A percentile compares a stretch with the other conserved stretches of the same genome.
phyloP scores from a whole-genome alignment of 2,329 filamentous ascomycete genomes.

The Exophiala phaeomuriformis region DNA sequence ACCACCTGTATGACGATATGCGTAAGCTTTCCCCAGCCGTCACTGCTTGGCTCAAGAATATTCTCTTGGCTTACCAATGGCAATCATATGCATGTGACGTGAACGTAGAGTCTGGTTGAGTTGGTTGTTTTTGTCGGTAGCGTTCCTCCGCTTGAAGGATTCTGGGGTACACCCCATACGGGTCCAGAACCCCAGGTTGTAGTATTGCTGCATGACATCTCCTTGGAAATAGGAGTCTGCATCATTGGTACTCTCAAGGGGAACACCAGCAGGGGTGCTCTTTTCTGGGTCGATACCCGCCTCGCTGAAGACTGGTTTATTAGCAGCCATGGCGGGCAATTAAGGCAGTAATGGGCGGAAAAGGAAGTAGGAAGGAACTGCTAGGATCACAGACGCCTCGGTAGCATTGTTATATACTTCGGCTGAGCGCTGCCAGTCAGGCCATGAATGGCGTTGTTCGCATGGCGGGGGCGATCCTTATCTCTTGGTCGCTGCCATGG shows the following conservation, averaged over 20 bases:
- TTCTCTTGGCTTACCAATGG: conserved; percentile 54
- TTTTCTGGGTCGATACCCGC: neutral
- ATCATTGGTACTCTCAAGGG: neutral
- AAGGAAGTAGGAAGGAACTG: too few species aligned
- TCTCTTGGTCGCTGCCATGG: too few species aligned
- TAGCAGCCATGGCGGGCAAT: neutral
- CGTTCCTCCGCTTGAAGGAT: conserved; percentile 34
- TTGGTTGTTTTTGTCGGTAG: conserved; percentile 12
- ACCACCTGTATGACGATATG: conserved; percentile 8
- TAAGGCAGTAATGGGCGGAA: too few species aligned
- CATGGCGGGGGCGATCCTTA: too few species aligned
- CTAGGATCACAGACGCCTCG: too few species aligned
- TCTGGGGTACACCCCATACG: conserved; percentile 35
- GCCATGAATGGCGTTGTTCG: too few species aligned
- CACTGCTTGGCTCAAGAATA: too few species aligned
- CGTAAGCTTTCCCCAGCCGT: neutral
- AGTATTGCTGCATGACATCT: neutral
- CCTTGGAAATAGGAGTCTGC: neutral
- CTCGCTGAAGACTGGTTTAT: conserved; percentile 1
- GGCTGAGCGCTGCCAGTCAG: too few species aligned
- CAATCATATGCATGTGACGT: conserved; percentile 92
- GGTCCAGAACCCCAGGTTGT: conserved; percentile 31
- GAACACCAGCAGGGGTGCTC: neutral
- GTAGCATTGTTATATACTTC: too few species aligned
- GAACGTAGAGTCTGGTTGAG: conserved; percentile 11